These are phyloP conservation scores for Ilex paraguariensis DNA, from an alignment of 305 asterid genomes.

Conservation along the genomic window DNA sequence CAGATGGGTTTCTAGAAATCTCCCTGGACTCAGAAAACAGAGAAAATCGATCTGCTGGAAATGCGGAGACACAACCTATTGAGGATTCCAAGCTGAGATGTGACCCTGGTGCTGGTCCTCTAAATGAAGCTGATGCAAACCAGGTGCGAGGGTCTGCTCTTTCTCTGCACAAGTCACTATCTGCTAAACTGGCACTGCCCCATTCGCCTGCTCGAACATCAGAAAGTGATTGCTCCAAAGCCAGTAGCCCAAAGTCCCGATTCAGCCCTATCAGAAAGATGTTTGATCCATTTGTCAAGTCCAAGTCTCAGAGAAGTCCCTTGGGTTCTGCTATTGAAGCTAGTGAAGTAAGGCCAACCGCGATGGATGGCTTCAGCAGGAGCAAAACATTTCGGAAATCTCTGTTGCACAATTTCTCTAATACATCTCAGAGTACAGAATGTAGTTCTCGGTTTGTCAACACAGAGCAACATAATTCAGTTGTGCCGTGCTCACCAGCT, in stretches of 20 bases:
- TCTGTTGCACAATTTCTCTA: constrained; percentile 38
- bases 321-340: constrained; percentile 17
- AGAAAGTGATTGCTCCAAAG: constrained; percentile 40
- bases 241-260: constrained; percentile 44
- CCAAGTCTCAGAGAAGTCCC: constrained; percentile 51
- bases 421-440: constrained; percentile 18
- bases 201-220: constrained; percentile 53
- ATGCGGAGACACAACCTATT: constrained; percentile 14
- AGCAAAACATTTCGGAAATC: constrained; percentile 31
- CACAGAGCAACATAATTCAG: constrained; percentile 25
- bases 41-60: constrained; percentile 17
- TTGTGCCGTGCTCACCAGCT: constrained; percentile 48
- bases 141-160: constrained; percentile 25
- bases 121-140: constrained; percentile 15
- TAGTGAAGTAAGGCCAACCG: constrained; percentile 16
- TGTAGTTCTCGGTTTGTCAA: constrained; percentile 20
- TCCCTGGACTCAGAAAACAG: constrained; percentile 20
- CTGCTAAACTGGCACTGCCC: constrained; percentile 58
- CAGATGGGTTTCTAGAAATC: constrained; percentile 11
- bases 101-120: constrained; percentile 18
- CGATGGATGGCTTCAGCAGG: constrained; percentile 7
- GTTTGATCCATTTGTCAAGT: constrained; percentile 65
- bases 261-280: constrained; percentile 48
- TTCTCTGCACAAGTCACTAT: constrained; percentile 53
- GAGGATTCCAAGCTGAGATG: constrained; percentile 24